Evolutionary conservation across 306 rosid species (phyloP).

Genomic region (Dalbergia cochinchinensis): DNA sequence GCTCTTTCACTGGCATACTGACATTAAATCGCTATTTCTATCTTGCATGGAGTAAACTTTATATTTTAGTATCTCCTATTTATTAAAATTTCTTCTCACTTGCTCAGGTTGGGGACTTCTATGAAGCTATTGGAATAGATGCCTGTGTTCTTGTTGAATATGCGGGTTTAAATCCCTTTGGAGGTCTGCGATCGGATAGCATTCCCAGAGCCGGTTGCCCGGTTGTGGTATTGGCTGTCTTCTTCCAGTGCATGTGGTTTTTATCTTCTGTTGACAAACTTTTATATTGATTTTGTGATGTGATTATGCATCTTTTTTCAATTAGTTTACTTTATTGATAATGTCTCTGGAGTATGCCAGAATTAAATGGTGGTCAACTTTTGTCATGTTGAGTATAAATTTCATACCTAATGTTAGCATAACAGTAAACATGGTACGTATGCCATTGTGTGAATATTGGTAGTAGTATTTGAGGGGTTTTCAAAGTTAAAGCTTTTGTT

Average conservation of each 20-base stretch:
- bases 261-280: constrained; percentile 13
- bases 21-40: constrained; percentile 1
- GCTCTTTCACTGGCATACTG: neutral
- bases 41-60: too few species aligned
- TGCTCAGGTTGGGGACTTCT: constrained; percentile 90
- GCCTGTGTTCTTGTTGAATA: constrained; percentile 93
- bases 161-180: constrained; percentile 94
- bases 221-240: constrained; percentile 72
- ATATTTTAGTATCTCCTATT: too few species aligned
- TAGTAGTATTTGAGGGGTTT: neutral
- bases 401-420: neutral
- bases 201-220: constrained; percentile 96
- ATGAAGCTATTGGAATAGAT: constrained; percentile 92
- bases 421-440: constrained; percentile 10
- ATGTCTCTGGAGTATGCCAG: too few species aligned
- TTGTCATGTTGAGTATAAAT: too few species aligned
- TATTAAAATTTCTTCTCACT: too few species aligned
- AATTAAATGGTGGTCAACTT: too few species aligned
- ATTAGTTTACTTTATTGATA: too few species aligned
- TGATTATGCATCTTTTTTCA: too few species aligned
- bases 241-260: constrained; percentile 33
- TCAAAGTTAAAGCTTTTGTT: neutral
- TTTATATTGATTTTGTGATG: neutral
- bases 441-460: neutral
- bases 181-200: constrained; percentile 85